Evolutionary conservation across 495 filamentous ascomycete species (phyloP), one percentile per base, ranked within the genome.

Genomic region (Polyplosphaeria fusca): DNA sequence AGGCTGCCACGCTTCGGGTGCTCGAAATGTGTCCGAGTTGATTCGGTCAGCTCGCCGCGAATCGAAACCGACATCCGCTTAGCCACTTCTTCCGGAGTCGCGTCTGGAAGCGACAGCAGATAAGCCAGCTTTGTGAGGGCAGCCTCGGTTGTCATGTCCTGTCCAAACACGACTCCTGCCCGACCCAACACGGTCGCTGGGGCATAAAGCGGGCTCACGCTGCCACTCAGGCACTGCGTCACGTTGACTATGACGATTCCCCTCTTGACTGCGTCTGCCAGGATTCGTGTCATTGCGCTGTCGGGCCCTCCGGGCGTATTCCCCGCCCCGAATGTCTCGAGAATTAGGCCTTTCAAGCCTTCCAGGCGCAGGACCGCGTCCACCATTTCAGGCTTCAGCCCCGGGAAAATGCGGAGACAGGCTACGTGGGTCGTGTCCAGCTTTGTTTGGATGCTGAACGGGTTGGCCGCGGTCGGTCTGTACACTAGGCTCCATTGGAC

Each of bases 311-410:
- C 84, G 1, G 93, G 93, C 0, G 92, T 89, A 69, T 96, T 98
- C 26, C 93, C 93, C 58, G 91, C 88, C 26, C 93, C 93, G 70
- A 96, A 98, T 0, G 93, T 96, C 76, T 96, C 91, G 23, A 98
- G 76, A 18, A 98, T 84, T 38, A 98, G 72, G 0, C 93, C 93
- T 46, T 86, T 81, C 11, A 98, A 75, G 11, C 84, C 83, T 3
- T 88, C 81, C n/a, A 93, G 70, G 26, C 79, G 77, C 50, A 97
- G 75, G 18, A 98, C 90, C 4, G 86, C 87, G 67, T 95, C 89
- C 13, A 98, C 82, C 89, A 98, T 95, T 61, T 92, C 86, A 3
- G 93, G 89, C 69, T 87, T 86, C 73, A 98, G 95, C 19, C 93
- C 93, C 0, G 93, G 93, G 70, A 97, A 98, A 61, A 98, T 90